phyloP scores from a whole-genome alignment of 1,139 yeast species.

The Saccharomyces hybrid region DNA sequence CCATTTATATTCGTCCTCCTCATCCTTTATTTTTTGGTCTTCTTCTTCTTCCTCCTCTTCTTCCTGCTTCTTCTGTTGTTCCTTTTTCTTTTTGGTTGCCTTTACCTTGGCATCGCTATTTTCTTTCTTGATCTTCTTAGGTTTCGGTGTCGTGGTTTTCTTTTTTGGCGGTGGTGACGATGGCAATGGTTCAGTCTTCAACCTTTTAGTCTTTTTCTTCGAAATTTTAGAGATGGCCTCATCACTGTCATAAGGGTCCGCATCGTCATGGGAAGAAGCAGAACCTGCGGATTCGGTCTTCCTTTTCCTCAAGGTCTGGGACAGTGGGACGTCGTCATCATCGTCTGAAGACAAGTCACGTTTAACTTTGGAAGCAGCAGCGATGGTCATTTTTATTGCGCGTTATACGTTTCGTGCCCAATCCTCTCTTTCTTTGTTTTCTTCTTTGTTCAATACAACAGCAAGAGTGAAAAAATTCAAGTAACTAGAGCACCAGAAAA shows the following conservation, averaged over 20 bases:
- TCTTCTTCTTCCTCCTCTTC: conserved; percentile 23
- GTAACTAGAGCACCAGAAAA: neutral
- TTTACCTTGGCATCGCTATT: neutral
- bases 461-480: neutral
- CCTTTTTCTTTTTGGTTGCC: conserved; percentile 2
- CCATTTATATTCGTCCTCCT: conserved; percentile 60
- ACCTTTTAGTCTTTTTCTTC: conserved; percentile 6
- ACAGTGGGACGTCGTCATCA: neutral
- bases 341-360: neutral
- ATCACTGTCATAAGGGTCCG: conserved; percentile 2
- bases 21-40: conserved; percentile 33
- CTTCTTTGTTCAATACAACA: neutral
- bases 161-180: conserved; percentile 1
- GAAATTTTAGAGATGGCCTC: conserved; percentile 8
- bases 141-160: conserved; percentile 1
- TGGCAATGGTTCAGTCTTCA: conserved; percentile 5
- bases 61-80: conserved; percentile 8
- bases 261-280: neutral
- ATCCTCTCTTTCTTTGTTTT: neutral
- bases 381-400: neutral
- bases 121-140: neutral
- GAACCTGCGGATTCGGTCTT: neutral
- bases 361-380: neutral
- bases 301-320: neutral
- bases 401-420: neutral